Percentiles rank a stretch among this genome's conserved stretches.
phyloP scores from a whole-genome alignment of 441 rosid species.

The Populus tomentosa region DNA sequence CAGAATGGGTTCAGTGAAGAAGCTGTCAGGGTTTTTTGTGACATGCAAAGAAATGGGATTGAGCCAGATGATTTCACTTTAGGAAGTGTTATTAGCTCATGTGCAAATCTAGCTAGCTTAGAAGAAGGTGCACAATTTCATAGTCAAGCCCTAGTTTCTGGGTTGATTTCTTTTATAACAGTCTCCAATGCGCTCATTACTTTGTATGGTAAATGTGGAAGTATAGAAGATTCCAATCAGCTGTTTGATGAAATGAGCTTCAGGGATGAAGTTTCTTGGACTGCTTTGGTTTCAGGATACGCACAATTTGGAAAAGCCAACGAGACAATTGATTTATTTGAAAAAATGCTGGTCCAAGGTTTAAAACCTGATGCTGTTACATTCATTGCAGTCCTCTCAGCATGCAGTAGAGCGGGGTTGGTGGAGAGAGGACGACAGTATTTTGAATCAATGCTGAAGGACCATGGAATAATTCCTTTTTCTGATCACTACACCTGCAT shows the following conservation, averaged over 20 bases:
- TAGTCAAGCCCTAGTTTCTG: slow-evolving; percentile 59
- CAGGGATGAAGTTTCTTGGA: slow-evolving; percentile 89
- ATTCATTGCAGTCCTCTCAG: slow-evolving; percentile 81
- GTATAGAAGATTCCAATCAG: slow-evolving; percentile 50
- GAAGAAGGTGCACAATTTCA: slow-evolving; percentile 96
- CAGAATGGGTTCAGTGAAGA: slow-evolving; percentile 77
- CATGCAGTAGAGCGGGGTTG: slow-evolving; percentile 94
- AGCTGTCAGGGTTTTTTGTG: slow-evolving; percentile 58
- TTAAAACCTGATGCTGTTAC: slow-evolving; percentile 87
- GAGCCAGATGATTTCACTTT: slow-evolving; percentile 81
- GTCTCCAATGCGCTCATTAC: slow-evolving; percentile 90
- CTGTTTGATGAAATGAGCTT: slow-evolving; percentile 69
- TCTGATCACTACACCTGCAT: slow-evolving; percentile 85
- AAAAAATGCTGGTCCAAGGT: slow-evolving; percentile 61
- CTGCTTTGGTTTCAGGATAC: slow-evolving; percentile 81
- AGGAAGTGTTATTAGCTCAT: slow-evolving; percentile 85
- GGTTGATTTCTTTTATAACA: slow-evolving; percentile 52
- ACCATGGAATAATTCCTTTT: slow-evolving; percentile 53
- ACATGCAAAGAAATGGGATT: slow-evolving; percentile 75
- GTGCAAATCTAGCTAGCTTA: slow-evolving; percentile 83
- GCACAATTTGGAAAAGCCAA: slow-evolving; percentile 81
- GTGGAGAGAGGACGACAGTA: slow-evolving; percentile 70
- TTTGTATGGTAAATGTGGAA: slow-evolving; percentile 88
- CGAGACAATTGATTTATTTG: slow-evolving; percentile 69
- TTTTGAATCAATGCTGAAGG: slow-evolving; percentile 62